Evolutionary conservation across 306 rosid species (phyloP).

Genomic region (Arachis hypogaea): DNA sequence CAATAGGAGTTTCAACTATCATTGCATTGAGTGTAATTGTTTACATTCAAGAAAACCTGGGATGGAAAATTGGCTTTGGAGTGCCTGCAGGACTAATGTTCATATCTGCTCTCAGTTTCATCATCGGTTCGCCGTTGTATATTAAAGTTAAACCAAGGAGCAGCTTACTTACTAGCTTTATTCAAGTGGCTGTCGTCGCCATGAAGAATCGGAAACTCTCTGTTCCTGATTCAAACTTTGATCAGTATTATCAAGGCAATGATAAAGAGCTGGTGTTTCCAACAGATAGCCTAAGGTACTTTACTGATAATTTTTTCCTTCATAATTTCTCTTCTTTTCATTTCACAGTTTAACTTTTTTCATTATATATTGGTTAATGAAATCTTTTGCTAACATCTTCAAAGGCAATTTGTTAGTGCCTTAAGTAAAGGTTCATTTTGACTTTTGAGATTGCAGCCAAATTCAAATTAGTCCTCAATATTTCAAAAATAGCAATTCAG

Average conservation of each 20-base stretch:
- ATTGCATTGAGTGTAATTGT: constrained; percentile 44
- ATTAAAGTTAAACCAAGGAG: constrained; percentile 40
- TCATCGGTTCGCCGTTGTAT: constrained; percentile 50
- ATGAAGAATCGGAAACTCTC: constrained; percentile 42
- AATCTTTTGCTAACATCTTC: neutral
- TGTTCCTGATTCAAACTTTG: constrained; percentile 30
- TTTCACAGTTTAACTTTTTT: neutral
- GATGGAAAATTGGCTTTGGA: constrained; percentile 62
- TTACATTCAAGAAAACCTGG: constrained; percentile 56
- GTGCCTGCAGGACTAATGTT: constrained; percentile 49
- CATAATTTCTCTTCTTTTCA: neutral
- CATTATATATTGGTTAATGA: too few species aligned
- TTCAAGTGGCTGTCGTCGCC: constrained; percentile 47
- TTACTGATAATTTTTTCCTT: constrained; percentile 4
- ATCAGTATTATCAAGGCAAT: constrained; percentile 39
- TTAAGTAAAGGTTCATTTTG: too few species aligned
- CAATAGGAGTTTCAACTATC: constrained; percentile 36
- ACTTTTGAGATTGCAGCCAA: too few species aligned
- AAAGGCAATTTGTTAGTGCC: neutral
- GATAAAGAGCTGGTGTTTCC: constrained; percentile 38
- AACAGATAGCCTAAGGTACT: constrained; percentile 48
- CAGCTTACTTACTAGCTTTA: constrained; percentile 42
- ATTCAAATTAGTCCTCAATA: too few species aligned
- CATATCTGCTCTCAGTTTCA: constrained; percentile 43
- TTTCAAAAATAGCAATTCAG: too few species aligned